Evolutionary conservation across 805 yeast genomes (phyloP).

Genomic region (Torulaspora indica): DNA sequence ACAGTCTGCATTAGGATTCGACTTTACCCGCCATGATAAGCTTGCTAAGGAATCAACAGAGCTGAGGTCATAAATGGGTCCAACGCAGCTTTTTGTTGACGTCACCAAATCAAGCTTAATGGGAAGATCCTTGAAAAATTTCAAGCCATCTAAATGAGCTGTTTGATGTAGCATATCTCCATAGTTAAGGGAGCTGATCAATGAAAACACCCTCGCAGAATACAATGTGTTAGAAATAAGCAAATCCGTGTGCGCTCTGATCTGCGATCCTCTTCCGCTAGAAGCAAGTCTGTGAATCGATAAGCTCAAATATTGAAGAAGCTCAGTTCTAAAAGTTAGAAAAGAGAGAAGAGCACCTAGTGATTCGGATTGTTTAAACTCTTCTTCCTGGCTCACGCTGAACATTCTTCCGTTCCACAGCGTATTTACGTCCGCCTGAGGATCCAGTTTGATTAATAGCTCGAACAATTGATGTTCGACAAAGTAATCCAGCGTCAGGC

Average conservation of each 20-base stretch:
- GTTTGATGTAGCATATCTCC: constrained; percentile 39
- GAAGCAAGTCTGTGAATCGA: constrained; percentile 59
- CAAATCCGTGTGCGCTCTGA: constrained; percentile 42
- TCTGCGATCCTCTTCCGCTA: constrained; percentile 48
- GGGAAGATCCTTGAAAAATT: constrained; percentile 37
- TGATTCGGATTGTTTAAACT: constrained; percentile 31
- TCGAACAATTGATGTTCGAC: constrained; percentile 50
- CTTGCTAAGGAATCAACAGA: constrained; percentile 38
- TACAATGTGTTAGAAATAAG: constrained; percentile 53
- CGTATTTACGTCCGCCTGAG: constrained; percentile 50
- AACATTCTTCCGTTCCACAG: constrained; percentile 52
- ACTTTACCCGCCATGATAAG: constrained; percentile 23
- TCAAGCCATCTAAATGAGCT: constrained; percentile 18
- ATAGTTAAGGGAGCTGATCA: constrained; percentile 65
- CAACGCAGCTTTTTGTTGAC: constrained; percentile 26
- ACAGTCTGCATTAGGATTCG: not conserved
- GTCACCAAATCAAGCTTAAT: constrained; percentile 42
- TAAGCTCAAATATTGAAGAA: constrained; percentile 61
- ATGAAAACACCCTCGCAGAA: constrained; percentile 61
- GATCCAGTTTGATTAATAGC: constrained; percentile 47
- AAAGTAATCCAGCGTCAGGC: constrained; percentile 47
- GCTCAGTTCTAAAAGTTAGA: constrained; percentile 53
- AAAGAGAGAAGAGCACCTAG: constrained; percentile 57
- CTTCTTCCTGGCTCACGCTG: constrained; percentile 27
- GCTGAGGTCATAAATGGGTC: constrained; percentile 41